These are phyloP conservation scores for Hemileccinum impolitum DNA, from an alignment of 768 basidiomycete species.

Conservation along the genomic window DNA sequence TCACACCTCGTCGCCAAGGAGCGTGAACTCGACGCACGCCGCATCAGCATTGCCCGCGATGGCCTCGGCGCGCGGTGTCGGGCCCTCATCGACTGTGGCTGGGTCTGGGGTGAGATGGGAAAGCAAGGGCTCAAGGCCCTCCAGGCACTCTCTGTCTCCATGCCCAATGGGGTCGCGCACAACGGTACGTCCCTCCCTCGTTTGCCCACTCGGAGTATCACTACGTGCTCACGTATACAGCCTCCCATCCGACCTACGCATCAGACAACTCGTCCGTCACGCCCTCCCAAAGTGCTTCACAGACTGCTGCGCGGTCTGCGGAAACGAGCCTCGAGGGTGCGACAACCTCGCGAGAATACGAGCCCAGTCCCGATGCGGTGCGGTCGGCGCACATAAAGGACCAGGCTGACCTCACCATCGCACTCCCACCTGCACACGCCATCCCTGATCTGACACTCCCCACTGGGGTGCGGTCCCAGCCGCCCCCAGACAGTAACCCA, in stretches of 20 bases:
- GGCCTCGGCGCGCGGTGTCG: slow-evolving; percentile 61
- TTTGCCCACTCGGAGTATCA: neutral
- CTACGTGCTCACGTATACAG: too few relatives aligned
- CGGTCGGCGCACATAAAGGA: too few relatives aligned
- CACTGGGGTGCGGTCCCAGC: slow-evolving; percentile 13
- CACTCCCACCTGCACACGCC: slow-evolving; percentile 25
- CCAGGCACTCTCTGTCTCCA: too few relatives aligned
- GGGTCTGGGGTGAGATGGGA: slow-evolving; percentile 65
- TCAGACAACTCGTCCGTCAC: slow-evolving; percentile 65
- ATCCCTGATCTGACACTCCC: slow-evolving; percentile 28
- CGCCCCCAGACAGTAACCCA: neutral
- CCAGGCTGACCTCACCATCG: slow-evolving; percentile 13
- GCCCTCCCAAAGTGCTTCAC: slow-evolving; percentile 77
- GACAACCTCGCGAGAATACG: neutral
- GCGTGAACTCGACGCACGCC: slow-evolving; percentile 50
- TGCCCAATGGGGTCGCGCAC: neutral
- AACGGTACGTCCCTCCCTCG: slow-evolving; percentile 7
- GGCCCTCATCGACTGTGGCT: slow-evolving; percentile 68
- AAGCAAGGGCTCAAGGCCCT: slow-evolving; percentile 48
- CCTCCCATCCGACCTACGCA: too few relatives aligned
- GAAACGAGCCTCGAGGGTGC: slow-evolving; percentile 15
- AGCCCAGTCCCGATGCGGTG: too few relatives aligned
- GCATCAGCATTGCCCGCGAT: slow-evolving; percentile 54
- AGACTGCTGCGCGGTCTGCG: slow-evolving; percentile 31
- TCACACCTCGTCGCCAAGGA: slow-evolving; percentile 69